Evolutionary conservation across 202 grass and related monocot species (phyloP).

Genomic region (Dendrocalamus latiflorus): DNA sequence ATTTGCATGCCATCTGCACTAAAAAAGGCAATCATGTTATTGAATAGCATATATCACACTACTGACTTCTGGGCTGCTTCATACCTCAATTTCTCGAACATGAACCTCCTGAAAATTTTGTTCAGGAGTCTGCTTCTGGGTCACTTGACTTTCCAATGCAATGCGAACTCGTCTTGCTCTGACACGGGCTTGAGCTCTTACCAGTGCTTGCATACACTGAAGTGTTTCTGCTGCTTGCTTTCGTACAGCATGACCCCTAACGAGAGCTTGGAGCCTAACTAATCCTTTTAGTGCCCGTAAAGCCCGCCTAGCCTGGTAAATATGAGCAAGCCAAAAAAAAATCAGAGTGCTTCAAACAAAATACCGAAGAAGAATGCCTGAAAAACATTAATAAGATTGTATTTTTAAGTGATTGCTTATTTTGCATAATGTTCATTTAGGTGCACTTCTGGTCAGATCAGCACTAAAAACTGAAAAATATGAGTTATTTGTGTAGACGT

Average conservation of each 20-base stretch:
- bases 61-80: background rate
- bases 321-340: background rate
- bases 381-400: background rate
- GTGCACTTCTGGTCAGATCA: background rate
- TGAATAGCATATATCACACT: background rate
- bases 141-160: too few species aligned
- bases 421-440: background rate
- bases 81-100: conserved; percentile 58
- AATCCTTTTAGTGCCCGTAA: conserved; percentile 74
- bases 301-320: conserved; percentile 60
- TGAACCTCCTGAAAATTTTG: conserved; percentile 41
- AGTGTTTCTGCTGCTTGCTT: conserved; percentile 80
- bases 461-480: background rate
- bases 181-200: too few species aligned
- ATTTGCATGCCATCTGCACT: background rate
- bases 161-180: too few species aligned
- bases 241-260: conserved; percentile 73
- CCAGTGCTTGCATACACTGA: conserved; percentile 69
- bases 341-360: background rate
- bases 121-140: too few species aligned
- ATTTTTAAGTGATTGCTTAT: background rate
- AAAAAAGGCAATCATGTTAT: background rate
- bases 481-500: background rate
- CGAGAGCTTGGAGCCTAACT: conserved; percentile 71
- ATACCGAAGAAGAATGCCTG: background rate